A percentile compares a stretch with the other conserved stretches of the same genome.
phyloP scores from a whole-genome alignment of 257 asterid species.

The Leonotis leonurus region DNA sequence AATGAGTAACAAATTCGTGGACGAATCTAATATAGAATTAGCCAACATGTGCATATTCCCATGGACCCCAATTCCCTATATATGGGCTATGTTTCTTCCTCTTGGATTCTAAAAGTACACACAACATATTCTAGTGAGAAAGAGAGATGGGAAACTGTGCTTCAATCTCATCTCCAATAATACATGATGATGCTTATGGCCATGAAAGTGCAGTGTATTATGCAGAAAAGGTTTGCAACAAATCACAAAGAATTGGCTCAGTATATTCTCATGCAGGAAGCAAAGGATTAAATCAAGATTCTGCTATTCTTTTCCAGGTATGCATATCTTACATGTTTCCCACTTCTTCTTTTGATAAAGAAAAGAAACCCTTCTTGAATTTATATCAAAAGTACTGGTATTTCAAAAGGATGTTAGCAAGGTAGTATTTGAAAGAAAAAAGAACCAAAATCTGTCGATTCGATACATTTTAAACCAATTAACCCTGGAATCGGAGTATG shows the following conservation, averaged over 20 bases:
- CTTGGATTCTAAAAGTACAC: slow-evolving; percentile 20
- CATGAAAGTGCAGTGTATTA: slow-evolving; percentile 46
- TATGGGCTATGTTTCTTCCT: slow-evolving; percentile 11
- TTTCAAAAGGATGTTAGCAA: too few relatives aligned
- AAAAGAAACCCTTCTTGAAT: not conserved
- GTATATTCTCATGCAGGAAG: slow-evolving; percentile 50
- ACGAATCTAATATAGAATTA: not conserved
- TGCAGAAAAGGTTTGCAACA: slow-evolving; percentile 11
- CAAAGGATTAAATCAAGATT: slow-evolving; percentile 77
- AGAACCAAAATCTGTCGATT: too few relatives aligned
- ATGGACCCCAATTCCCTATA: slow-evolving; percentile 34
- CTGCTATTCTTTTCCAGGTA: slow-evolving; percentile 67
- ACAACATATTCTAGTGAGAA: not conserved
- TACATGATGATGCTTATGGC: slow-evolving; percentile 54
- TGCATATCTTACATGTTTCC: not conserved
- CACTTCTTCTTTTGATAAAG: not conserved
- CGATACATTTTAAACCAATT: too few relatives aligned
- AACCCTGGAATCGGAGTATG: too few relatives aligned
- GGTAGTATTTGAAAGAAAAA: too few relatives aligned
- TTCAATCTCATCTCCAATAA: slow-evolving; percentile 45
- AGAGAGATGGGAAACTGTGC: slow-evolving; percentile 40
- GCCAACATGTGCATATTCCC: slow-evolving; percentile 34
- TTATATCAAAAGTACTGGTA: too few relatives aligned
- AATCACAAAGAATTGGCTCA: slow-evolving; percentile 40
- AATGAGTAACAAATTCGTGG: too few relatives aligned